Evolutionary conservation across 2,329 filamentous ascomycete species (phyloP).

Genomic region (Chaetomium sp.): DNA sequence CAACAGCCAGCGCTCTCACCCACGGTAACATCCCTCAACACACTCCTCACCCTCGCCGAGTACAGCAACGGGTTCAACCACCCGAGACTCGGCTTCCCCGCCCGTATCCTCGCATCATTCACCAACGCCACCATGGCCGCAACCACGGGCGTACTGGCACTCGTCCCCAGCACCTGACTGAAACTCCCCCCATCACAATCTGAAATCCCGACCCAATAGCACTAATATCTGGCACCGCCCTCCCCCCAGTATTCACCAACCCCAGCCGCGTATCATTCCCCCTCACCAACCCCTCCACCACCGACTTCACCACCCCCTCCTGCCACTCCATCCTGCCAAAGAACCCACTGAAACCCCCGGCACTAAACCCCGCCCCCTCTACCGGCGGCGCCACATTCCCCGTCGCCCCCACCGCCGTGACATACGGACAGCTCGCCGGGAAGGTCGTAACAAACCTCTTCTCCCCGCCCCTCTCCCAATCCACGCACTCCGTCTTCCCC

Average conservation of each 20-base stretch:
- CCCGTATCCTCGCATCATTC: conserved; percentile 55
- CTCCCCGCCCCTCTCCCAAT: conserved; percentile 59
- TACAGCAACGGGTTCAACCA: conserved; percentile 58
- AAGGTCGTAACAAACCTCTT: conserved; percentile 63
- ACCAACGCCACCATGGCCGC: conserved; percentile 57
- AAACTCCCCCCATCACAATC: conserved; percentile 40
- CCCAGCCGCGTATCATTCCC: conserved; percentile 43
- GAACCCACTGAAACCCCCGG: conserved; percentile 57
- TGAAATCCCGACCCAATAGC: conserved; percentile 61
- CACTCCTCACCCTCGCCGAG: conserved; percentile 40
- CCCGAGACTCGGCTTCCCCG: conserved; percentile 53
- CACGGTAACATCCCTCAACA: conserved; percentile 47
- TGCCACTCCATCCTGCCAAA: conserved; percentile 53
- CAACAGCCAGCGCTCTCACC: conserved; percentile 48
- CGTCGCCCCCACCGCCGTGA: conserved; percentile 67
- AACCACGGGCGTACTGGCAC: conserved; percentile 57
- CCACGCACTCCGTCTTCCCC: conserved; percentile 56
- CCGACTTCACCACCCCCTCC: conserved; percentile 43
- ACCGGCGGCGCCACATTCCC: conserved; percentile 43
- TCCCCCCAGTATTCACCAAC: conserved; percentile 49
- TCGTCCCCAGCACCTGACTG: conserved; percentile 46
- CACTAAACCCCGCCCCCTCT: conserved; percentile 49
- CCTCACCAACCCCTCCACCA: conserved; percentile 39
- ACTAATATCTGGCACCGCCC: conserved; percentile 55
- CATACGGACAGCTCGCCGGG: conserved; percentile 67